Base-by-base conservation (phyloP, 225 moss, liverwort and hornwort species). In the Rhytidiadelphus loreus region DNA sequence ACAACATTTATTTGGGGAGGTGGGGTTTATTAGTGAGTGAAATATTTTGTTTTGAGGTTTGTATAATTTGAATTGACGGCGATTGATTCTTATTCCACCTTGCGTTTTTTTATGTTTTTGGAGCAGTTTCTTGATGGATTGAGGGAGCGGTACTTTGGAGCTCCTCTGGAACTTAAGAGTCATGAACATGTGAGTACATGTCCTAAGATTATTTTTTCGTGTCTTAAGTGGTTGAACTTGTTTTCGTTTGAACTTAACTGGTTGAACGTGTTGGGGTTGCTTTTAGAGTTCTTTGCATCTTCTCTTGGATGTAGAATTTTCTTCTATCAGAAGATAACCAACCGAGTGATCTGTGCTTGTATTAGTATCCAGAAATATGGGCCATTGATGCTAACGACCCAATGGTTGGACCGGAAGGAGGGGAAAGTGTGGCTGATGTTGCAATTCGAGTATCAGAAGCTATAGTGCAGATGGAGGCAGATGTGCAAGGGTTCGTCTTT, bases 351-450 rank as follows among this genome's bases (percentile, higher is more conserved):
- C 60, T 87, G 83, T 87, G 88, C 21, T 41, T 91, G 63, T 87
- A 58, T 64, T 70, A 98, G 98, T 99, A 99, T 87, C 73, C 94
- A 77, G 95, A 97, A 89, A 94, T 96, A 86, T 97, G 97, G 97
- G 91, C 94, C 16, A 91, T 96, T 26, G 98, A 99, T 85, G 93
- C 92, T 79, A 88, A 85, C 76, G 92, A 97, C 88, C 98, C 98
- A 41, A 80, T 95, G 86, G 91, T 92, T 55, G 96, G 96, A 83
- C 97, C 97, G 70, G 93, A 94, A 87, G 97, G 97, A 84, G 98
- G 98, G 77, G 98, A 99, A 86, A 97, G 98, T 86, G 97, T 95
- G 86, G 96, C 96, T 78, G 98, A 97, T 88, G 97, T 99, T 89
- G 95, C 93, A 80, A 88, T 91, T 80, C 94, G 97, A 90, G 92